phyloP scores from a whole-genome alignment of 352 stramenopile genomes.

The Discostella stelligera region DNA sequence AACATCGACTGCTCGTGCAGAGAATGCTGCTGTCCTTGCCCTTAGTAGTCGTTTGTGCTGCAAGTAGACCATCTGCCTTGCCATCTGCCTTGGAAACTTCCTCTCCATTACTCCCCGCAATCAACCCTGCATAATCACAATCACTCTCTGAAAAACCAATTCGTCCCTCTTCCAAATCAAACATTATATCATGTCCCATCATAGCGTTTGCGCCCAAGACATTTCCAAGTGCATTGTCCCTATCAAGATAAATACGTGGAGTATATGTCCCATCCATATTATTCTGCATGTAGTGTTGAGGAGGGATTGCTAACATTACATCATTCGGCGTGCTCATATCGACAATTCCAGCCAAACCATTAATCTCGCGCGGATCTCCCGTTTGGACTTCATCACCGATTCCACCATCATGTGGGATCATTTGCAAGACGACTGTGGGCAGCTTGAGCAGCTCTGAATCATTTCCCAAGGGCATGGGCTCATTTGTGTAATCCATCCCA shows the following conservation, averaged over 20 bases:
- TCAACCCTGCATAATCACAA: conserved; percentile 56
- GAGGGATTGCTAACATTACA: conserved; percentile 64
- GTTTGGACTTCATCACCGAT: conserved; percentile 34
- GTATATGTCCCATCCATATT: conserved; percentile 52
- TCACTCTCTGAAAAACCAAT: conserved; percentile 75
- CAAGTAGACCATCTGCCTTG: neutral
- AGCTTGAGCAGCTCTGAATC: conserved; percentile 20
- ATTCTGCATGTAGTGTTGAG: conserved; percentile 76
- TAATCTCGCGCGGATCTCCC: conserved; percentile 20
- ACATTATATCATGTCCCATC: conserved; percentile 85
- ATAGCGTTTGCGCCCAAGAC: conserved; percentile 86
- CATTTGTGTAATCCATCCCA: conserved; percentile 47
- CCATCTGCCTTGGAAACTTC: too few relatives aligned
- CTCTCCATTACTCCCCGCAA: neutral
- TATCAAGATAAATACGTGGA: conserved; percentile 72
- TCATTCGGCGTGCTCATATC: conserved; percentile 61
- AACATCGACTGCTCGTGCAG: conserved; percentile 30
- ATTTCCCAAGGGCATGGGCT: conserved; percentile 19
- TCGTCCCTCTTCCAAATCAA: conserved; percentile 79
- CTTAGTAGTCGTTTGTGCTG: neutral
- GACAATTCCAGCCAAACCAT: conserved; percentile 50
- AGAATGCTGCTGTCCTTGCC: conserved; percentile 5
- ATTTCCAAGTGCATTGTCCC: conserved; percentile 27
- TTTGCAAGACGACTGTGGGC: conserved; percentile 57
- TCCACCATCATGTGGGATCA: conserved; percentile 42